Conservation (phyloP, 306 rosid species). For the Castanea sativa region DNA sequence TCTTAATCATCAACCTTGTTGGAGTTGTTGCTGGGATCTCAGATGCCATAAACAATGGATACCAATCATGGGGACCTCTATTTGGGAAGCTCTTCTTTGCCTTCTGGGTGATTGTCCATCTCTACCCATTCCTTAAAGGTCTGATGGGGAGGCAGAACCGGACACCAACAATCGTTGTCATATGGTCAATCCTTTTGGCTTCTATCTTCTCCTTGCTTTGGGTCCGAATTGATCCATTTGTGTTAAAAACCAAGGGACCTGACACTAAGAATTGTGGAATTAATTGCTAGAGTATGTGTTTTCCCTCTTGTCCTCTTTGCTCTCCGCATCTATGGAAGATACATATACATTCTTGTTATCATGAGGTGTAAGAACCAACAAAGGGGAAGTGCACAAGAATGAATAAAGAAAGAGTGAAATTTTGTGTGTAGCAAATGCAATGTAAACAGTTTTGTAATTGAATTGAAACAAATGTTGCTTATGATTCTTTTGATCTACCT, state of each 20-base stretch:
- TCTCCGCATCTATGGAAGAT: constrained; percentile 41
- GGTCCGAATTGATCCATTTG: constrained; percentile 95
- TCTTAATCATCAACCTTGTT: constrained; percentile 79
- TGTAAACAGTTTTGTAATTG: constrained; percentile 54
- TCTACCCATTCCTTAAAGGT: constrained; percentile 97
- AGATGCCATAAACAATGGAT: constrained; percentile 93
- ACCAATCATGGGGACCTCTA: constrained; percentile 95
- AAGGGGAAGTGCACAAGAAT: constrained; percentile 33
- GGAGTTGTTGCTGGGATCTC: constrained; percentile 97
- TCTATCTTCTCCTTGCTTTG: constrained; percentile 93
- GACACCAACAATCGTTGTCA: constrained; percentile 92
- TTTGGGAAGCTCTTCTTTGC: constrained; percentile 96
- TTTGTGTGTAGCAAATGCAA: constrained; percentile 50
- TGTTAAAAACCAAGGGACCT: constrained; percentile 85
- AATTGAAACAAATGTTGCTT: constrained; percentile 28
- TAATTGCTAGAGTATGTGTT: constrained; percentile 57
- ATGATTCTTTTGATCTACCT: constrained; percentile 21
- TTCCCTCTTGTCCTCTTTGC: constrained; percentile 28
- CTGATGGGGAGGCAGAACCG: constrained; percentile 95
- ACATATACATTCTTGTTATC: constrained; percentile 41
- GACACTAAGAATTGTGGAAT: constrained; percentile 80
- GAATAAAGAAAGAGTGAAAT: constrained; percentile 49
- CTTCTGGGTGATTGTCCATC: constrained; percentile 96
- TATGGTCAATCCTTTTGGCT: constrained; percentile 94
- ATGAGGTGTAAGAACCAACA: constrained; percentile 30